Evolutionary conservation across 176 grass and related monocot genomes (phyloP).

Genomic region (Cocos nucifera): DNA sequence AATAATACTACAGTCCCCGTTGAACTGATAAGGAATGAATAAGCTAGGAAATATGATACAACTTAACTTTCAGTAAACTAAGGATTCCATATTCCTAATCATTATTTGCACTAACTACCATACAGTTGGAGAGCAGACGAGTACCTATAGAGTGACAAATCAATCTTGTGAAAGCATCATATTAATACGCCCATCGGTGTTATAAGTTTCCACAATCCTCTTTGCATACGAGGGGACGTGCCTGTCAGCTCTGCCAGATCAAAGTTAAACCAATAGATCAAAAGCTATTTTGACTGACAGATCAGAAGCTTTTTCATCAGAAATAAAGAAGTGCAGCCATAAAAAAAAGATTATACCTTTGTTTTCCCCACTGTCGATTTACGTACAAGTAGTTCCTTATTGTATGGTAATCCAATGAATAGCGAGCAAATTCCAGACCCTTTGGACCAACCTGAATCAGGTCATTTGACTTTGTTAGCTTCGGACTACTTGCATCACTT

Average conservation of each 20-base stretch:
- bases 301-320: neutral
- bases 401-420: constrained; percentile 92
- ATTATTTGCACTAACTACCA: neutral
- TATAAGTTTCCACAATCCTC: constrained; percentile 75
- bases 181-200: constrained; percentile 47
- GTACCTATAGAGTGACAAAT: neutral
- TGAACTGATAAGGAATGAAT: too few species aligned
- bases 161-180: constrained; percentile 35
- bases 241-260: constrained; percentile 50
- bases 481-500: too few species aligned
- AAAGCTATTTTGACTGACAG: neutral
- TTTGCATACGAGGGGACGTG: constrained; percentile 82
- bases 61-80: too few species aligned
- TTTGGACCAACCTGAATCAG: constrained; percentile 72
- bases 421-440: constrained; percentile 92
- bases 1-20: too few species aligned
- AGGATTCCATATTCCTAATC: too few species aligned
- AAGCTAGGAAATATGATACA: too few species aligned
- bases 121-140: neutral
- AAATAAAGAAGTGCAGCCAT: neutral
- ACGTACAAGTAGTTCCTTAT: constrained; percentile 86
- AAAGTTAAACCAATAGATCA: neutral
- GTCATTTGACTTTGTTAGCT: too few species aligned
- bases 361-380: constrained; percentile 61
- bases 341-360: constrained; percentile 33